These are phyloP conservation scores for Tetragonia tetragonoides DNA, from an alignment of 148 eudicot species.

Conservation along the genomic window DNA sequence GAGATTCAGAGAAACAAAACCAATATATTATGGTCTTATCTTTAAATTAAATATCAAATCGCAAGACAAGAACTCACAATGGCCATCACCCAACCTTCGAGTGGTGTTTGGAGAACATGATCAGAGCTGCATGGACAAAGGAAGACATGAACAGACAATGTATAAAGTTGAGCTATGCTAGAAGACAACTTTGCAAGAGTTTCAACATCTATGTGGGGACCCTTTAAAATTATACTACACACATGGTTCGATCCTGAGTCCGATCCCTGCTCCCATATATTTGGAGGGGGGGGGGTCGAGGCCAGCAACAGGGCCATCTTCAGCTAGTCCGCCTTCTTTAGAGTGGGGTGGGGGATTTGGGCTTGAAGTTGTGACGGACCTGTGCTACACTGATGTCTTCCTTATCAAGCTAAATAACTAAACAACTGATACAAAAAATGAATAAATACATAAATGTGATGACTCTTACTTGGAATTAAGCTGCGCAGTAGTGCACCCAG, in stretches of 20 bases:
- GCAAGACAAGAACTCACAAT: conserved; percentile 61
- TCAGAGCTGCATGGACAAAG: conserved; percentile 66
- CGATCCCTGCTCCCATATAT: no score
- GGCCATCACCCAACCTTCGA: conserved; percentile 99
- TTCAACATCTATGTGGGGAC: neutral
- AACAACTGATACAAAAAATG: no score
- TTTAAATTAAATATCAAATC: neutral
- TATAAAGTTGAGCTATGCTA: neutral
- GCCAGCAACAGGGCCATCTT: no score
- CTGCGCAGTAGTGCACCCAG: conserved; percentile 99
- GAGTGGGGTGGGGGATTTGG: no score
- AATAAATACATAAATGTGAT: neutral
- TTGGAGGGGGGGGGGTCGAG: no score
- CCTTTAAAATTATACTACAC: no score
- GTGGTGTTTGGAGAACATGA: conserved; percentile 83
- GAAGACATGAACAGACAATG: conserved; percentile 9
- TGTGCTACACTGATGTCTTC: no score
- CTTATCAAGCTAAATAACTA: no score
- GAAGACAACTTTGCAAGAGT: neutral
- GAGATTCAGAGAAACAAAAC: neutral
- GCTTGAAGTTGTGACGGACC: no score
- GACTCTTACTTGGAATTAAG: conserved; percentile 81
- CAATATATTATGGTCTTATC: no score
- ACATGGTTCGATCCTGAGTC: no score
- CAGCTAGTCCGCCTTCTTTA: no score